Base-by-base conservation (phyloP, 2,329 filamentous ascomycete genomes). In the Fusarium chlamydosporum region DNA sequence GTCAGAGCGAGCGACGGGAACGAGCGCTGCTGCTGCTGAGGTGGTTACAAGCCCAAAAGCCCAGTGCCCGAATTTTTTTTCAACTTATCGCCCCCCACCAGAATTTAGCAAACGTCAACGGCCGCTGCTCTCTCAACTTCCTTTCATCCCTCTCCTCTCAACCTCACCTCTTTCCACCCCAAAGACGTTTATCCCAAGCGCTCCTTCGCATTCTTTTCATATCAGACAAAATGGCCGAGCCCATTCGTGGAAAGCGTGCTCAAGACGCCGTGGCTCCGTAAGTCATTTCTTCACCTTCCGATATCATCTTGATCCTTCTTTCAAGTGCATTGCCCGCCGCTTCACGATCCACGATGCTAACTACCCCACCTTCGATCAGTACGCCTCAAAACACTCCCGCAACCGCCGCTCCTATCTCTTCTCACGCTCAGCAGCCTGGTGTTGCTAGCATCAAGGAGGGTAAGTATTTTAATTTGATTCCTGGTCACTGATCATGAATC, bases 311-410 rank as follows among this genome's bases (percentile, higher is more conserved):
- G 54, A 52, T 56, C 59, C 56, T 70, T 57, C 55, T 58, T 71
- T 23, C 23, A 23, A 23, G 23, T 71, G 65, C 60, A 58, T 54
- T 72, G 73, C 64, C 66, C 68, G 56, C 62, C 40, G 60, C 52
- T 57, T 66, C 61, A 59, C 56, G 52, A 51, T 56, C 63, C 56
- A 70, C 67, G 72, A 76, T 77, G 71, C 77, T 78, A 76, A 80
- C 74, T 79, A 80, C 77, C 78, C 79, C 77, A 77, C 77, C 75
- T 75, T 75, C 80, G 96, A 73, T 72, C 81, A 98, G 96, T 77
- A 99, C 96, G 78, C 96, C 96, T 78, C 96, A 99, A 84, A 99
- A 99, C 86, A 99, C 96, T 58, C 96, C 96, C 74, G 92, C 93
- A 73, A 94, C 90, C 83, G 94, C 95, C 85, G 96, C 96, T 73